These are phyloP conservation scores for Sedum album DNA, from an alignment of 164 flowering plant species.

Conservation along the genomic window DNA sequence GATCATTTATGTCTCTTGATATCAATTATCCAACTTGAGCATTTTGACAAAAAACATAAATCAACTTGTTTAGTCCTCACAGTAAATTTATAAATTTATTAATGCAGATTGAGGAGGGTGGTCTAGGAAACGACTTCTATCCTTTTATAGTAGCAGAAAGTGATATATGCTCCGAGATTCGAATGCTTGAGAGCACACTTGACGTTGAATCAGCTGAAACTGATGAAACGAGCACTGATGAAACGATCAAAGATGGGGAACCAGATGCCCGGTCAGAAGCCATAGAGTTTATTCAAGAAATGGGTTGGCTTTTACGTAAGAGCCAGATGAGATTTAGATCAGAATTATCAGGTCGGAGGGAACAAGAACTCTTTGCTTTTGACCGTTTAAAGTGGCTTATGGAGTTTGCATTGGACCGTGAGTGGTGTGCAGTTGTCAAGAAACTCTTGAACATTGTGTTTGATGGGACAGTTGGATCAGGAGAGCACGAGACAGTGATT, in stretches of 20 bases:
- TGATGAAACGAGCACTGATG: too few species aligned
- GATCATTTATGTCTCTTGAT: neutral
- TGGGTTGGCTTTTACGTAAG: conserved; percentile 46
- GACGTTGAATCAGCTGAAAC: conserved; percentile 16
- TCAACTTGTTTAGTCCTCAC: neutral
- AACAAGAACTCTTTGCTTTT: conserved; percentile 22
- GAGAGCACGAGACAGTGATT: conserved; percentile 24
- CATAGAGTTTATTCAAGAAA: conserved; percentile 35
- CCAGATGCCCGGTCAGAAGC: conserved; percentile 28
- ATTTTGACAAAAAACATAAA: neutral
- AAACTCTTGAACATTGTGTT: conserved; percentile 40
- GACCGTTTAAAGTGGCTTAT: conserved; percentile 41
- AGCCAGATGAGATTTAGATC: conserved; percentile 23
- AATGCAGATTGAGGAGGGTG: conserved; percentile 44
- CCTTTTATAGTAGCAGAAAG: conserved; percentile 51
- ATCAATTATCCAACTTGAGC: neutral
- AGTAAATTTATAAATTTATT: neutral
- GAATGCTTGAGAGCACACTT: conserved; percentile 33
- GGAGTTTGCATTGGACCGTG: conserved; percentile 51
- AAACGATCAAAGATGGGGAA: conserved; percentile 10
- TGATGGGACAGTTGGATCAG: conserved; percentile 30
- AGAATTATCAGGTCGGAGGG: conserved; percentile 20
- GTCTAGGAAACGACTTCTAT: conserved; percentile 38
- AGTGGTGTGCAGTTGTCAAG: conserved; percentile 58
- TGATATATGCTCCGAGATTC: conserved; percentile 49